These are phyloP conservation scores for Rutstroemia sp. DNA, from an alignment of 2,329 filamentous ascomycete genomes.

Conservation along the genomic window DNA sequence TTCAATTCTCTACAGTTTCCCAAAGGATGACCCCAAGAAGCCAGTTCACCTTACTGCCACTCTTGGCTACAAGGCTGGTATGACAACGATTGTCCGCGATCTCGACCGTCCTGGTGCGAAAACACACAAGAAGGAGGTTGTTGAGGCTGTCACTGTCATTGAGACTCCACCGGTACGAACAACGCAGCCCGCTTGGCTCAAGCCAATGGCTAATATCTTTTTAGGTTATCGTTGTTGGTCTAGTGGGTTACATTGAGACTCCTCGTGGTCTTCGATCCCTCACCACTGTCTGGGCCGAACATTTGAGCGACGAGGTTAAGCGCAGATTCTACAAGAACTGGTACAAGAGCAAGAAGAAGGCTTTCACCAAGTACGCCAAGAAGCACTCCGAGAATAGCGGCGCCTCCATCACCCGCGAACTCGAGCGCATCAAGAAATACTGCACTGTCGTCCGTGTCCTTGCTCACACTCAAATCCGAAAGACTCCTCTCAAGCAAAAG, in stretches of 20 bases:
- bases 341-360: conserved; percentile 99
- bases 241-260: conserved; percentile 99
- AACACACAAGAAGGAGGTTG: conserved; percentile 98
- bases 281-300: conserved; percentile 99
- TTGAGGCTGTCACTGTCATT: conserved; percentile 81
- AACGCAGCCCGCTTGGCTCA: conserved; percentile 73
- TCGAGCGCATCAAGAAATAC: conserved; percentile 99
- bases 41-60: conserved; percentile 95
- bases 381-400: conserved; percentile 94
- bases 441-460: conserved; percentile 98
- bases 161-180: conserved; percentile 92
- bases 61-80: conserved; percentile 99
- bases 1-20: conserved; percentile 54
- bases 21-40: conserved; percentile 99
- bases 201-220: conserved; percentile 64
- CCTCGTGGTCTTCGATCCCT: conserved; percentile 98
- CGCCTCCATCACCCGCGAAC: conserved; percentile 86
- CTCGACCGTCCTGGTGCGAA: conserved; percentile 98
- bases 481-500: conserved; percentile 99
- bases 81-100: conserved; percentile 96
- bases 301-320: conserved; percentile 97
- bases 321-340: conserved; percentile 99
- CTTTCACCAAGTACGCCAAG: conserved; percentile 99
- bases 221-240: conserved; percentile 99
- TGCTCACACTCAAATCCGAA: conserved; percentile 98